Evolutionary conservation across 2,329 filamentous ascomycete species (phyloP), one percentile per base, ranked within the genome.

Genomic region (Lanzia echinophila): DNA sequence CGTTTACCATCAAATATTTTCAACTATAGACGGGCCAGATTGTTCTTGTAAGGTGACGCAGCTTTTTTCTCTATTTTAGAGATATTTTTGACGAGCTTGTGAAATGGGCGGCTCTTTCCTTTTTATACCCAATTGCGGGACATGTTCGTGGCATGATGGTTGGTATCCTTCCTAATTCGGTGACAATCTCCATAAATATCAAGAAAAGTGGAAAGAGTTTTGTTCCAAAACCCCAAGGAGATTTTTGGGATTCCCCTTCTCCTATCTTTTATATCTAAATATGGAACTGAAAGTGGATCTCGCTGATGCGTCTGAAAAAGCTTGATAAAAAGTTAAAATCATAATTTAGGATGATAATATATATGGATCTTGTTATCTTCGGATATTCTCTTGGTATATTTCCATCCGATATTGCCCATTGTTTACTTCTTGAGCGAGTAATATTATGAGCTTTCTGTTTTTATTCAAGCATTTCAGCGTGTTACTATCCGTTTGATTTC

Each of bases 341-440:
- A 19, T 11, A 19, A 19, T 11, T 19, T 41, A 20, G 38, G 38
- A 41, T 19, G n/a, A 20, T 22, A 17, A 19, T 41, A 50, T 44
- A 50, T 34, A 48, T 48, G 44, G 15, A 22, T 36, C 22, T 34
- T 34, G 19, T 47, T 32, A 34, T 53, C 17, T 53, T 44, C 44
- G 41, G 3, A 36, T 36, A 6, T 34, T 22, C 6, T 41, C 20
- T 24, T n/a, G n/a, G n/a, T 1, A 2, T 32, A 39, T 47, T 19
- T 7, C 17, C 22, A 2, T 31, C 31, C 7, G 22, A 19, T n/a
- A 24, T 48, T 17, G 19, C 24, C 15, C 46, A 8, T 39, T 17
- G 13, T 33, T 24, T n/a, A 2, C 39, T 33, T n/a, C 12, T 52
- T 3, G 36, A 20, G 22, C 19, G 28, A 3, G 19, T 52, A 3